Percentiles rank a stretch among this genome's conserved stretches.
These are phyloP conservation scores for Pyrenophora graminea DNA, from an alignment of 2,329 filamentous ascomycete species.

Conservation along the genomic window DNA sequence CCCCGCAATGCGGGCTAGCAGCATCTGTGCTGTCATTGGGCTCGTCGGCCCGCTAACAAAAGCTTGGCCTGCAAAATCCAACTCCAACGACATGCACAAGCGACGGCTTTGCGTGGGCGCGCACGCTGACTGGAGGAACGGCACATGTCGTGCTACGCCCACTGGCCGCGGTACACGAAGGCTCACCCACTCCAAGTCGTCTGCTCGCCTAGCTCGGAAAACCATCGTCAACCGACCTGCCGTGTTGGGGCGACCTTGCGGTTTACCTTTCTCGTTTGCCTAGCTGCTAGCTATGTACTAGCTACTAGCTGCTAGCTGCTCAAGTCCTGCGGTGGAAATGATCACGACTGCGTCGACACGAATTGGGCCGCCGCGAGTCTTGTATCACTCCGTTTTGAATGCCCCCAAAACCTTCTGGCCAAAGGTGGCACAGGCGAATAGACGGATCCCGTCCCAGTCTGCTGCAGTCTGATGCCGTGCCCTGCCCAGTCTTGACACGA, in stretches of 20 bases:
- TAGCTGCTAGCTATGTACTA: conserved; percentile 17
- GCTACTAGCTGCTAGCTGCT: conserved; percentile 23
- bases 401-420: conserved; percentile 25
- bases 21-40: conserved; percentile 36
- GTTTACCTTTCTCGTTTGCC: conserved; percentile 28
- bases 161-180: conserved; percentile 36
- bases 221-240: conserved; percentile 39
- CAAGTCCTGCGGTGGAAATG: conserved; percentile 40
- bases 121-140: conserved; percentile 38
- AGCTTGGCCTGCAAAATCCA: conserved; percentile 45
- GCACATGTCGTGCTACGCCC: conserved; percentile 37
- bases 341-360: conserved; percentile 32
- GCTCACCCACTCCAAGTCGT: conserved; percentile 13
- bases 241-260: conserved; percentile 33
- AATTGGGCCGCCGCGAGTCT: conserved; percentile 29
- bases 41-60: conserved; percentile 28
- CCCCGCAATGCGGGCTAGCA: conserved; percentile 25
- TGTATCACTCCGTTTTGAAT: conserved; percentile 20
- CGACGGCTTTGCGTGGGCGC: conserved; percentile 36
- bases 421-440: conserved; percentile 29
- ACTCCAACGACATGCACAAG: conserved; percentile 31
- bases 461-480: conserved; percentile 1
- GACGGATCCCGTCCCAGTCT: conserved; percentile 23
- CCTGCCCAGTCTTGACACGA: conserved; percentile 20
- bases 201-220: conserved; percentile 30